phyloP scores from a whole-genome alignment of 2,329 filamentous ascomycete species.

The Fusarium pseudocircinatum region DNA sequence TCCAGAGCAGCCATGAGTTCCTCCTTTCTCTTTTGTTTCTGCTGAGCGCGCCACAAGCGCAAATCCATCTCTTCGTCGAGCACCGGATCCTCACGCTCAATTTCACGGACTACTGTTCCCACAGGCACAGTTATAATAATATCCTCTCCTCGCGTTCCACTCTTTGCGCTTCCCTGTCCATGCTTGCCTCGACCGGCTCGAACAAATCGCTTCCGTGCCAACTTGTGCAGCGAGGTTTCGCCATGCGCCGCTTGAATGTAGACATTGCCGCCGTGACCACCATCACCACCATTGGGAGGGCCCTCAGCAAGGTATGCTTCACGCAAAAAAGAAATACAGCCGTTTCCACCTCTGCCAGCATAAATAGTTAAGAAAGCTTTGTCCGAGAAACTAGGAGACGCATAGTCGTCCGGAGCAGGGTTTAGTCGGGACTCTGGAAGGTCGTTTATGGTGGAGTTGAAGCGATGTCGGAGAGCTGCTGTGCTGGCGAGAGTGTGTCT shows the following conservation, averaged over 20 bases:
- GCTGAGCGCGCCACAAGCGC: conserved; percentile 45
- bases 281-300: conserved; percentile 93
- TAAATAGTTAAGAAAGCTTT: conserved; percentile 80
- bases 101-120: conserved; percentile 87
- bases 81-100: conserved; percentile 80
- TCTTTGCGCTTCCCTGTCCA: conserved; percentile 76
- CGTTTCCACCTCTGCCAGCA: conserved; percentile 85
- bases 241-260: conserved; percentile 94
- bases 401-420: conserved; percentile 85
- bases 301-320: conserved; percentile 91
- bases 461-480: conserved; percentile 28
- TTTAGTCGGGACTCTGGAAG: conserved; percentile 72
- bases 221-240: conserved; percentile 92
- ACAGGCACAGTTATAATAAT: conserved; percentile 90
- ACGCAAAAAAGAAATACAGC: conserved; percentile 92
- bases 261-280: conserved; percentile 88
- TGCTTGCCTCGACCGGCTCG: conserved; percentile 80
- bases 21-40: conserved; percentile 48
- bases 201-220: conserved; percentile 79
- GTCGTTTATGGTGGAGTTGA: conserved; percentile 47
- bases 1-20: conserved; percentile 50
- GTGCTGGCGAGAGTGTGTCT: conserved; percentile 18
- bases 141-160: conserved; percentile 86
- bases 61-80: conserved; percentile 66
- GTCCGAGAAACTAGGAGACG: conserved; percentile 85